These are phyloP conservation scores for Colletotrichum aenigma DNA, from an alignment of 2,329 filamentous ascomycete species.

Conservation along the genomic window DNA sequence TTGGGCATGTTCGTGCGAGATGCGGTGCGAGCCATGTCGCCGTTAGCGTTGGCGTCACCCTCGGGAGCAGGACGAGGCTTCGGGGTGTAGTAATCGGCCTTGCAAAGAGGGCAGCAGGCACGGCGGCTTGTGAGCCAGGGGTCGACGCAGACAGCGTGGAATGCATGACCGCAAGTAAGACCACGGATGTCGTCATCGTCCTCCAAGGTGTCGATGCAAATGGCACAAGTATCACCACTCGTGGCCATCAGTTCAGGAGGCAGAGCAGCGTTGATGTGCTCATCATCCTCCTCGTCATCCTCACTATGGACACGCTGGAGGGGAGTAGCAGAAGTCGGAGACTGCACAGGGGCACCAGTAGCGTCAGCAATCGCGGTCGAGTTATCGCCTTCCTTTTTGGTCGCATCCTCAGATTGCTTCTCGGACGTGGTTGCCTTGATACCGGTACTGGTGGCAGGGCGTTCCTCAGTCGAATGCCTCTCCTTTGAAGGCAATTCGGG, in stretches of 20 bases:
- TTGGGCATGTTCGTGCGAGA: conserved; percentile 54
- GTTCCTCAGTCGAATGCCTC: conserved; percentile 45
- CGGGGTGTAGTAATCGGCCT: conserved; percentile 95
- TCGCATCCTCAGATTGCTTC: background rate
- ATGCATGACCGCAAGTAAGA: conserved; percentile 94
- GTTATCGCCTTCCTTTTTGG: conserved; percentile 8
- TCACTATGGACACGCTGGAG: conserved; percentile 50
- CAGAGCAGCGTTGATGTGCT: conserved; percentile 82
- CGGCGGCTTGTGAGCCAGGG: conserved; percentile 94
- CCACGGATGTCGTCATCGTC: conserved; percentile 96
- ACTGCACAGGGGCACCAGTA: background rate
- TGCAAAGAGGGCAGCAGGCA: conserved; percentile 96
- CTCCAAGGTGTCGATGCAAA: conserved; percentile 92
- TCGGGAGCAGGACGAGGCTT: conserved; percentile 74
- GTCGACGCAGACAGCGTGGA: conserved; percentile 94
- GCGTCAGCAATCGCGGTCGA: background rate
- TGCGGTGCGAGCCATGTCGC: conserved; percentile 39
- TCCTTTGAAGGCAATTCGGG: conserved; percentile 39
- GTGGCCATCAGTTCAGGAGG: conserved; percentile 81
- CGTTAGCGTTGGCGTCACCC: conserved; percentile 34
- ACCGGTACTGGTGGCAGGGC: background rate
- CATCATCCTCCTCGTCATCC: conserved; percentile 68
- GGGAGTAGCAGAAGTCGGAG: conserved; percentile 22
- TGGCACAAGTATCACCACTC: conserved; percentile 92
- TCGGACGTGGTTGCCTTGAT: conserved; percentile 4